A percentile compares a stretch with the other conserved stretches of the same genome.
These are phyloP conservation scores for Camellia oleifera DNA, from an alignment of 179 eudicot species.

Conservation along the genomic window DNA sequence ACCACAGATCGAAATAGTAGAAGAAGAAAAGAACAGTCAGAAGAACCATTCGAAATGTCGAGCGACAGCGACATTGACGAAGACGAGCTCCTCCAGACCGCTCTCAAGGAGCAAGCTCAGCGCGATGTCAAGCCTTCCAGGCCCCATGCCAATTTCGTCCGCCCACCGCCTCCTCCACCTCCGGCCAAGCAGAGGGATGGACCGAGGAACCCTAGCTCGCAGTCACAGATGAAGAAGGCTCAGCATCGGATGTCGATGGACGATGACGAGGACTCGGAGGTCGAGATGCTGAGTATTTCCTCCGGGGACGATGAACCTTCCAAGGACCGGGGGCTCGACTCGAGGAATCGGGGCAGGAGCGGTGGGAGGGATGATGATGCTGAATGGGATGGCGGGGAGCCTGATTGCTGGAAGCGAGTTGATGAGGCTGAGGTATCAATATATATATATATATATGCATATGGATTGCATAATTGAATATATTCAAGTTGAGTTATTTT, in stretches of 20 bases:
- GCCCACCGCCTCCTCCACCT: constrained; percentile 43
- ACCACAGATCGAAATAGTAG: no score
- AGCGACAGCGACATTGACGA: constrained; percentile 45
- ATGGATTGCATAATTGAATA: no score
- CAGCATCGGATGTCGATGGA: constrained; percentile 43
- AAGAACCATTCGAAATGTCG: constrained; percentile 24
- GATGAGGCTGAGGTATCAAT: constrained; percentile 80
- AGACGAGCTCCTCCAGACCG: constrained; percentile 55
- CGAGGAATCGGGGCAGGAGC: constrained; percentile 11
- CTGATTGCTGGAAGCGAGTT: constrained; percentile 84
- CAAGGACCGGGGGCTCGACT: constrained; percentile 31
- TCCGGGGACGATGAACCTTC: constrained; percentile 89
- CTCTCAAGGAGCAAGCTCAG: constrained; percentile 43
- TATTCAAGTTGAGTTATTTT: no score
- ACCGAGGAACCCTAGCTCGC: constrained; percentile 24
- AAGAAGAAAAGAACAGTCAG: no score
- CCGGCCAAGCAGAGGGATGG: constrained; percentile 10
- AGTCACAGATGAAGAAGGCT: constrained; percentile 6
- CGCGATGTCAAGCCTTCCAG: constrained; percentile 37
- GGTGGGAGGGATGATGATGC: constrained; percentile 51
- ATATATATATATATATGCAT: not conserved
- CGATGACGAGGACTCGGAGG: constrained; percentile 90
- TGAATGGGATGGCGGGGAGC: constrained; percentile 81
- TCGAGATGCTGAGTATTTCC: constrained; percentile 92
- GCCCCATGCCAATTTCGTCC: constrained; percentile 75